Conservation (phyloP, 768 basidiomycete species). For the Trametes punicea region DNA sequence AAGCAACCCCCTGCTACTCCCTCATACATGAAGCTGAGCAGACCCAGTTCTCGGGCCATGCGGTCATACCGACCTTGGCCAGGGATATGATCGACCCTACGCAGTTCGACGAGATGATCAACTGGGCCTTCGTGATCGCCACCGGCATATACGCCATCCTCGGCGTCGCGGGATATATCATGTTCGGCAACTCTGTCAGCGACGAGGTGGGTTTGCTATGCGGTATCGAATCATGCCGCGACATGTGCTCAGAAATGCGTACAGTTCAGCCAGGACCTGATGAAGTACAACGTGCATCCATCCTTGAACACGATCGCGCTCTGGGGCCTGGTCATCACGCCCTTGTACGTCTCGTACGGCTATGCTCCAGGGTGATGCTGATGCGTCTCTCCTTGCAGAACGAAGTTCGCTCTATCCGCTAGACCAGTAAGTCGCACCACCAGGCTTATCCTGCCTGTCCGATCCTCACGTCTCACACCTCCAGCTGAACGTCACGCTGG, state of each 20-base stretch:
- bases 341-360: conserved; percentile 55
- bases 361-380: background rate
- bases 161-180: conserved; percentile 71
- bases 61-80: conserved; percentile 86
- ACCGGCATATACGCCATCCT: conserved; percentile 24
- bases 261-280: conserved; percentile 80
- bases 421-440: conserved; percentile 67
- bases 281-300: conserved; percentile 66
- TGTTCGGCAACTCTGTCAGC: conserved; percentile 81
- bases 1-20: conserved; percentile 4
- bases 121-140: conserved; percentile 72
- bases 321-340: conserved; percentile 83
- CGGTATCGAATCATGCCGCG: background rate
- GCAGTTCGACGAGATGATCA: conserved; percentile 78
- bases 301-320: conserved; percentile 69
- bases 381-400: conserved; percentile 37
- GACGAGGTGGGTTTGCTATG: conserved; percentile 65
- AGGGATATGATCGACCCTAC: conserved; percentile 85
- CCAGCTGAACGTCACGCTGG: conserved; percentile 79
- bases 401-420: conserved; percentile 84
- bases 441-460: background rate
- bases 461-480: background rate
- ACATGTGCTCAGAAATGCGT: background rate
- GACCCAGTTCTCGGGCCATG: conserved; percentile 84
- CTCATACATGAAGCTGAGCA: background rate